Evolutionary conservation across 1,284 basidiomycete species (phyloP), one percentile per base, ranked within the genome.

Genomic region (Austroboletus olivaceoglutinosus): DNA sequence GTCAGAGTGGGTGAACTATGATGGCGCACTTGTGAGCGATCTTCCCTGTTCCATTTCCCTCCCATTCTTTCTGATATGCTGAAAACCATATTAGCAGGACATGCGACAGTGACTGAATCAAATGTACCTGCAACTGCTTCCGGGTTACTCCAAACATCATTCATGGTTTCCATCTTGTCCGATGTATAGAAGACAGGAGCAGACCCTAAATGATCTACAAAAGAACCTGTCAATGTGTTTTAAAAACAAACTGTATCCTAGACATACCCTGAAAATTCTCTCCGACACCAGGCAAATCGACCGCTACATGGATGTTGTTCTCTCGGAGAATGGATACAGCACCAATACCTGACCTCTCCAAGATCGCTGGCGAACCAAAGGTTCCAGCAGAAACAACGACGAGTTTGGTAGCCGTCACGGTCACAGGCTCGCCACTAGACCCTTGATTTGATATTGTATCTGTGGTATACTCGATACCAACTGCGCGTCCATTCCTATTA

Each of bases 261-360:
- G n/a, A 34, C 33, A 18, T 18, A 34, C 33, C 33, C n/a, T 18
- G 15, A n/a, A 16, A 80, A 22, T 75, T 69, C 54, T 80, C 76
- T 8, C 83, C 83, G 0, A 85, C 82, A 4, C 81, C 81, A 6
- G 76, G 76, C 6, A 84, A 65, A 39, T 82, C 74, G 7, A 82
- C 55, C 1, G 76, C 23, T 15, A 69, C 63, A 15, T 56, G 34
- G 22, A 85, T 63, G 2, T 71, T 72, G 38, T 70, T 60, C 44
- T 72, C 67, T 36, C 71, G 58, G 12, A 85, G 63, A 8, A 81
- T 56, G 0, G 67, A 62, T 12, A 61, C 56, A 0, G 68, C 59
- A 2, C 81, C 81, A 37, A 82, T 74, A 5, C 78, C 79, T 0
- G 78, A 81, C 43, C 78, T 70, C 58, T 82, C 80, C 16, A 83